Evolutionary conservation across 2,329 filamentous ascomycete species (phyloP).

Genomic region (Colletotrichum kahawae): DNA sequence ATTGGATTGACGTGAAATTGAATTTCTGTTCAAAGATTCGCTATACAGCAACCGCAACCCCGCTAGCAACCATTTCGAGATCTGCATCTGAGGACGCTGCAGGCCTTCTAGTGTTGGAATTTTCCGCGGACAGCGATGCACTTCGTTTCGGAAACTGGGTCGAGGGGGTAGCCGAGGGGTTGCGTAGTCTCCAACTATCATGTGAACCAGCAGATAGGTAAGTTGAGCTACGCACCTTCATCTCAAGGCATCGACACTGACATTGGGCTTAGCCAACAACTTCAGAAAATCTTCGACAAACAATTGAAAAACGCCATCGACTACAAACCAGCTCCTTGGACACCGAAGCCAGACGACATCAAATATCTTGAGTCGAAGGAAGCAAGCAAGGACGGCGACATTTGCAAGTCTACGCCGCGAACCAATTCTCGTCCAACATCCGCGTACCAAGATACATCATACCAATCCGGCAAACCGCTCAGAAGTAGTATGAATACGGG

Average conservation of each 20-base stretch:
- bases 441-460: neutral
- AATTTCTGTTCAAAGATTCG: neutral
- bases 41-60: neutral
- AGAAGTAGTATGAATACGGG: slow-evolving; percentile 1
- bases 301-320: neutral
- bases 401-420: neutral
- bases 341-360: neutral
- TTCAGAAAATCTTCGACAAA: neutral
- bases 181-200: accelerated
- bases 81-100: neutral
- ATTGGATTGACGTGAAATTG: slow-evolving; percentile 9
- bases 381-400: neutral
- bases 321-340: neutral
- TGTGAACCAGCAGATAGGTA: neutral
- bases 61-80: neutral
- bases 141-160: neutral
- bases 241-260: neutral
- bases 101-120: neutral
- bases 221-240: neutral
- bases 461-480: neutral
- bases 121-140: neutral
- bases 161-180: accelerated
- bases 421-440: neutral
- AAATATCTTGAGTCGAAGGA: neutral
- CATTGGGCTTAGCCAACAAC: neutral